Conservation (phyloP, 2,329 filamentous ascomycete species). For the Parastagonospora avenae region DNA sequence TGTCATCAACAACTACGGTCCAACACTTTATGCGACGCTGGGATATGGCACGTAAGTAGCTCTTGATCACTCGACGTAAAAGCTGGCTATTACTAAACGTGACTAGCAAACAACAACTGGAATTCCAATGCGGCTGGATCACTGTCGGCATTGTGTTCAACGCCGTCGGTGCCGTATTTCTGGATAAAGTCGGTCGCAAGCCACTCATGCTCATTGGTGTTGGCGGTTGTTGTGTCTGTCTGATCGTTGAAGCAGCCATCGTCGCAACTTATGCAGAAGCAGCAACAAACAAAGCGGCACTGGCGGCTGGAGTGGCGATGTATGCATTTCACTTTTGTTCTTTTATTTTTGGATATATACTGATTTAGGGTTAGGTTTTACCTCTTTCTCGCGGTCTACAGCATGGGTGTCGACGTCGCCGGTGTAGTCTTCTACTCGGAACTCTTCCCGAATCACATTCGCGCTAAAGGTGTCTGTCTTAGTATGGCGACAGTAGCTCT, state of each 20-base stretch:
- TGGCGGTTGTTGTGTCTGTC: conserved; percentile 23
- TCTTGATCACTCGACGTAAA: neutral
- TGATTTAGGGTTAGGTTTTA: conserved; percentile 18
- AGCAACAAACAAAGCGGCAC: conserved; percentile 28
- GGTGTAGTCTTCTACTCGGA: conserved; percentile 27
- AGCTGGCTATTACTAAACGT: neutral
- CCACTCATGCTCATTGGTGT: conserved; percentile 30
- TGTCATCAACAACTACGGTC: conserved; percentile 33
- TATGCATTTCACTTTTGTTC: neutral
- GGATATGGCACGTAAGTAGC: conserved; percentile 22
- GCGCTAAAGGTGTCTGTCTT: conserved; percentile 29
- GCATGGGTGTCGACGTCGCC: conserved; percentile 27
- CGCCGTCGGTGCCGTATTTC: conserved; percentile 17
- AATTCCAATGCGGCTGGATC: conserved; percentile 33
- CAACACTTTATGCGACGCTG: conserved; percentile 26
- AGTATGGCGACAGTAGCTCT: conserved; percentile 36
- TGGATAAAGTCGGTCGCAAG: conserved; percentile 23
- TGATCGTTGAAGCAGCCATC: conserved; percentile 30
- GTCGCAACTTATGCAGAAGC: conserved; percentile 26
- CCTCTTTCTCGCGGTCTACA: conserved; percentile 28
- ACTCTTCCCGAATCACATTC: conserved; percentile 27
- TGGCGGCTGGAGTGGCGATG: conserved; percentile 26
- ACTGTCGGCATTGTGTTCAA: conserved; percentile 29
- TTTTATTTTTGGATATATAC: neutral
- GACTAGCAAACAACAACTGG: conserved; percentile 22